Percentiles rank a stretch among this genome's conserved stretches.
Evolutionary conservation across 2,329 filamentous ascomycete species (phyloP).

Genomic region (Sphaerostilbella broomeana): DNA sequence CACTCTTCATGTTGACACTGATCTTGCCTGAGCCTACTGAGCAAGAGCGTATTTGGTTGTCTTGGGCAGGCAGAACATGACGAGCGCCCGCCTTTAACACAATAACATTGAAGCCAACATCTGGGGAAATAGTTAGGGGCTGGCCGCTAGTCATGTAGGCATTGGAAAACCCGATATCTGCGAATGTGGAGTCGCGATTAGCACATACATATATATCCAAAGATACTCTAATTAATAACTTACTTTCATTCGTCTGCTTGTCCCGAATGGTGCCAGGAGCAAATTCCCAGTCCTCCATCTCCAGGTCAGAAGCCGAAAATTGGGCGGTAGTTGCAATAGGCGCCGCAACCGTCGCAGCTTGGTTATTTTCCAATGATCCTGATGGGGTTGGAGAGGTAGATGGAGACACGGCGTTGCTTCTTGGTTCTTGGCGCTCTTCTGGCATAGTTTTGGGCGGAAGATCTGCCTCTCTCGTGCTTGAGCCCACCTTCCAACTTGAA

Average conservation of each 20-base stretch:
- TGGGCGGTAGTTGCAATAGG: no score
- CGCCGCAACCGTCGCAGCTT: no score
- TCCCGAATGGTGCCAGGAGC: constrained; percentile 36
- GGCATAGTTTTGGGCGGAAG: no score
- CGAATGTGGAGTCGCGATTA: not conserved
- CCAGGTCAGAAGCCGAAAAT: constrained; percentile 15
- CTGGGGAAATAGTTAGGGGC: constrained; percentile 30
- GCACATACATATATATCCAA: no score
- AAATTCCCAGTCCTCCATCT: constrained; percentile 41
- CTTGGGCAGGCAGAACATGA: constrained; percentile 24
- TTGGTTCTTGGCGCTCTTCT: no score
- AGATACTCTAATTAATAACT: no score
- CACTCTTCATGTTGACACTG: constrained; percentile 29
- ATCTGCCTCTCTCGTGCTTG: no score
- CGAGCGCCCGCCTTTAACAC: constrained; percentile 33
- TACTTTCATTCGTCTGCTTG: constrained; percentile 28
- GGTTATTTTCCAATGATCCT: no score
- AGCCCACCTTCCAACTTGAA: no score
- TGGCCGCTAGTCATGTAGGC: constrained; percentile 33
- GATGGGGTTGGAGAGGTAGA: no score
- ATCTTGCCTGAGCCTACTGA: constrained; percentile 37
- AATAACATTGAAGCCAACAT: constrained; percentile 35
- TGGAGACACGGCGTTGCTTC: no score
- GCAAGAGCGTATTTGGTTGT: constrained; percentile 31
- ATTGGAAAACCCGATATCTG: constrained; percentile 40